Conservation (phyloP, 805 yeast genomes). For the Yamadazyma sp. region DNA sequence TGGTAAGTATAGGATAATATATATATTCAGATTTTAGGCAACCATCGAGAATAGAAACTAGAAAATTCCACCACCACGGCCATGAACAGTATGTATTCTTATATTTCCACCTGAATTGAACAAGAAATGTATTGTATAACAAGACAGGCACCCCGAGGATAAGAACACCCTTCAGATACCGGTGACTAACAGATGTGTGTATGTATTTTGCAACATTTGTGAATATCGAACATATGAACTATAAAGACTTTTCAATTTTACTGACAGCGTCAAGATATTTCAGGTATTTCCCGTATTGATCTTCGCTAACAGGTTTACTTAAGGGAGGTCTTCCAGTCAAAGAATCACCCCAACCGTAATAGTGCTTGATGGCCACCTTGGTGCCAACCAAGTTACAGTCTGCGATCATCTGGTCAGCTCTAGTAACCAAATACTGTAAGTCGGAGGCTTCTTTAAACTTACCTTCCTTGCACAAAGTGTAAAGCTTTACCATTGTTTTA, state of each 20-base stretch:
- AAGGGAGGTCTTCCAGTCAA: slow-evolving; percentile 34
- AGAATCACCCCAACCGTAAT: slow-evolving; percentile 25
- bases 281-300: slow-evolving; percentile 16
- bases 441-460: slow-evolving; percentile 19
- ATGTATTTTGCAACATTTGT: too few relatives aligned
- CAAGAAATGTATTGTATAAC: too few relatives aligned
- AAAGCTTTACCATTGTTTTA: slow-evolving; percentile 20
- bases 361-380: slow-evolving; percentile 22
- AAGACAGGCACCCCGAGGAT: too few relatives aligned
- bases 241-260: slow-evolving; percentile 16
- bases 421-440: slow-evolving; percentile 22
- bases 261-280: slow-evolving; percentile 15
- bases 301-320: slow-evolving; percentile 11
- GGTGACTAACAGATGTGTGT: too few relatives aligned
- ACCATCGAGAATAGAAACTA: too few relatives aligned
- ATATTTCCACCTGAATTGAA: too few relatives aligned
- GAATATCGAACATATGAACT: too few relatives aligned
- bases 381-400: slow-evolving; percentile 33
- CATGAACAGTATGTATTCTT: too few relatives aligned
- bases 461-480: slow-evolving; percentile 17
- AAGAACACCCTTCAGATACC: too few relatives aligned
- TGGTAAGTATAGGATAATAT: neutral
- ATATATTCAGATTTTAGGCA: neutral
- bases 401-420: slow-evolving; percentile 25
- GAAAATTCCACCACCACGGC: too few relatives aligned